Base-by-base conservation (phyloP, 1,284 basidiomycete species). In the Phaffia rhodozyma region DNA sequence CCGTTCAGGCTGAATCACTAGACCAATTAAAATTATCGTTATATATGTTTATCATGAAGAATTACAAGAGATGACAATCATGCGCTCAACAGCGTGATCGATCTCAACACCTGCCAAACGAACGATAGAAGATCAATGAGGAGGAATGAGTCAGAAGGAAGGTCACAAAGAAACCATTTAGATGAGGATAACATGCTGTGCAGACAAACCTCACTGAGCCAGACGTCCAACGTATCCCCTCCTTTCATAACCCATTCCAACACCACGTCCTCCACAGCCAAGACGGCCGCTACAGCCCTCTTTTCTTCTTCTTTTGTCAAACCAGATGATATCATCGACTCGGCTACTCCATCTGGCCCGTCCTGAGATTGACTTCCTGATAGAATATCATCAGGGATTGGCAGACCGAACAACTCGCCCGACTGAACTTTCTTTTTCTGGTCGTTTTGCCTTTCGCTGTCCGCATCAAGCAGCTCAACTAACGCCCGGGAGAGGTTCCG, bases 341-440 rank as follows among this genome's bases (percentile, higher is more conserved):
- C 65, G 65, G 73, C 72, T 59, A 74, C 72, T 63, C 73, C 72
- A 52, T 72, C 72, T 49, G 47, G 47, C 32, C 51, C 29, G 16
- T 38, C 55, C n/a, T 54, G 55, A 16, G 49, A 49, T n/a, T 61
- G 63, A 25, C 58, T 56, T 6, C 23, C 25, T 20, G 52, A 68
- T 50, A 73, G 59, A 34, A 75, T 70, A 23, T 58, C 67, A 3
- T 72, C 72, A 4, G 74, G 74, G 55, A 75, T 75, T 6, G 75
- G 75, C 32, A 76, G 67, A 3, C 75, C 75, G 64, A 73, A 75
- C 38, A 72, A 66, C 56, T 76, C 74, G 59, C 64, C 64, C 13
- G 54, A 47, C 27, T 43, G 20, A 2, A 66, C 23, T 32, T 58
- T 57, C 29, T 9, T 71, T 58, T 69, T 68, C 43, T 63, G 63